A percentile compares a stretch with the other conserved stretches of the same genome.
Evolutionary conservation across 2,329 filamentous ascomycete genomes (phyloP).

Genomic region (Alternaria arborescens): DNA sequence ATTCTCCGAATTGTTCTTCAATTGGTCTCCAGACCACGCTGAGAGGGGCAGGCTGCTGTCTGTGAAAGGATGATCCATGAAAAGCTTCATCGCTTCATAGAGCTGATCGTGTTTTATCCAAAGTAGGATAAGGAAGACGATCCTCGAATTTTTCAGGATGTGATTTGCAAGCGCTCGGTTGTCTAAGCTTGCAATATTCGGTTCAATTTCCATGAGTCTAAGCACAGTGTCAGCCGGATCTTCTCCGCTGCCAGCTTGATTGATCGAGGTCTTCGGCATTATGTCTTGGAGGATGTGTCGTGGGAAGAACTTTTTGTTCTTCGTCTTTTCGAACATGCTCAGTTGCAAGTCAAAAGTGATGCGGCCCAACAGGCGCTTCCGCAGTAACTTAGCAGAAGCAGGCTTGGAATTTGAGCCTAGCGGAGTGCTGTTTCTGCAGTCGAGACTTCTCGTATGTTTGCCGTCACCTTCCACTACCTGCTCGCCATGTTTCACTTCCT

Average conservation of each 20-base stretch:
- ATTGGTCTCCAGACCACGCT: not conserved
- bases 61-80: not conserved
- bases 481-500: too few relatives aligned
- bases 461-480: too few relatives aligned
- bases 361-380: not conserved
- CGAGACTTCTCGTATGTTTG: too few relatives aligned
- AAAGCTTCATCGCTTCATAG: not conserved
- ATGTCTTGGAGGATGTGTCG: not conserved
- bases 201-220: not conserved
- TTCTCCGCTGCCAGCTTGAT: not conserved
- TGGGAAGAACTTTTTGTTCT: not conserved
- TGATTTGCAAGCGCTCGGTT: not conserved
- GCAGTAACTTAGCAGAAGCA: not conserved
- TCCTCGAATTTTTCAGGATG: not conserved
- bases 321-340: not conserved
- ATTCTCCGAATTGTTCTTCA: not conserved
- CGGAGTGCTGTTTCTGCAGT: too few relatives aligned
- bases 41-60: not conserved
- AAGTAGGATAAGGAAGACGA: not conserved
- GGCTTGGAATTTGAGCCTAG: not conserved
- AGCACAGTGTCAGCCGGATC: not conserved
- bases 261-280: not conserved
- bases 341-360: not conserved
- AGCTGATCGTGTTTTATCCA: not conserved
- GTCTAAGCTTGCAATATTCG: not conserved